These are phyloP conservation scores for Leccinum olivaceopallidum DNA, from an alignment of 768 basidiomycete genomes.

Conservation along the genomic window DNA sequence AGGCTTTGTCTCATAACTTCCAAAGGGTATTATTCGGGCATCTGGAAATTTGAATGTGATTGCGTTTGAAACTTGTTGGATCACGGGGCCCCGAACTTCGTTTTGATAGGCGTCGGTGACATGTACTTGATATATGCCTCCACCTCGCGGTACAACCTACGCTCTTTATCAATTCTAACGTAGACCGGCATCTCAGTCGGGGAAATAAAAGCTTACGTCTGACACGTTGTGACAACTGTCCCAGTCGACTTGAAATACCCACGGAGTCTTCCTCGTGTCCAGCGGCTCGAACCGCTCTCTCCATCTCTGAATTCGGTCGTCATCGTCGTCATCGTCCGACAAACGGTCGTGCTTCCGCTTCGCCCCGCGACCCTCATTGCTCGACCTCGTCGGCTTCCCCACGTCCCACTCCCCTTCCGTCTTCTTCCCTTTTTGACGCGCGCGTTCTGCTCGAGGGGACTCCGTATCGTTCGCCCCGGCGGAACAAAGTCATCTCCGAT, in stretches of 20 bases:
- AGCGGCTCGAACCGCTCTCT: conserved; percentile 53
- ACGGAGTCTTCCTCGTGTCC: conserved; percentile 59
- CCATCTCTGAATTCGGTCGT: conserved; percentile 41
- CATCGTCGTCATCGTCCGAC: conserved; percentile 40
- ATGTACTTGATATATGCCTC: conserved; percentile 85
- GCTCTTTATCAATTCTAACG: conserved; percentile 7
- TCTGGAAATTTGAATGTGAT: conserved; percentile 72
- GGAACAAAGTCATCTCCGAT: conserved; percentile 37
- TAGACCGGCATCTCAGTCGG: background rate
- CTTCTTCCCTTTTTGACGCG: conserved; percentile 21
- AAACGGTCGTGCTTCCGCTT: conserved; percentile 50
- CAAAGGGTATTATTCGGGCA: conserved; percentile 83
- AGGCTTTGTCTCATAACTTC: conserved; percentile 89
- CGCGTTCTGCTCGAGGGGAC: conserved; percentile 16
- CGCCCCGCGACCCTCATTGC: conserved; percentile 21
- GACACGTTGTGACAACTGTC: conserved; percentile 73
- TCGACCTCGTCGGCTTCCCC: conserved; percentile 31
- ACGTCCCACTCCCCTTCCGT: conserved; percentile 43
- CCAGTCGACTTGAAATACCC: conserved; percentile 74
- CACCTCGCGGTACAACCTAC: conserved; percentile 85
- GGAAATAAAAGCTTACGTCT: conserved; percentile 57
- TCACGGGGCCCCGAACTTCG: conserved; percentile 74
- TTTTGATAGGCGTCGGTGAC: conserved; percentile 81
- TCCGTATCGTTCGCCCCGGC: conserved; percentile 21
- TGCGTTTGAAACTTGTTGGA: conserved; percentile 66